Evolutionary conservation across 176 grass and related monocot species (phyloP).

Genomic region (Aegilops speltoides): DNA sequence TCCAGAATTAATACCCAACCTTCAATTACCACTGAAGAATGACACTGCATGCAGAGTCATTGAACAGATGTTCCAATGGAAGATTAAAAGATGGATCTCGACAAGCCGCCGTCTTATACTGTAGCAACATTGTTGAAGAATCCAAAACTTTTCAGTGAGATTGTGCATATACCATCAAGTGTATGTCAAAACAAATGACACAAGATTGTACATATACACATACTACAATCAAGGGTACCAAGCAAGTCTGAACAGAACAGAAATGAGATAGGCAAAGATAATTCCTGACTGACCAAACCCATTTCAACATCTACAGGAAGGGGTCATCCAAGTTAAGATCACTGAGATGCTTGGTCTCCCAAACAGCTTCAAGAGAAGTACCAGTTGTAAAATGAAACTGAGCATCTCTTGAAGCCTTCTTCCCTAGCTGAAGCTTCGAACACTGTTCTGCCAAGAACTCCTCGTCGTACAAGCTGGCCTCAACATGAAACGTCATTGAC

Average conservation of each 20-base stretch:
- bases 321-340: background rate
- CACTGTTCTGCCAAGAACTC: background rate
- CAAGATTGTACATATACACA: too few relatives aligned
- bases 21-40: too few relatives aligned
- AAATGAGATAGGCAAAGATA: background rate
- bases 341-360: background rate
- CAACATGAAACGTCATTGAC: background rate
- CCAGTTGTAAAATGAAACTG: background rate
- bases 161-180: too few relatives aligned
- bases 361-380: background rate
- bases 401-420: background rate
- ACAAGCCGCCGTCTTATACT: too few relatives aligned
- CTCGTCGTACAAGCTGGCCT: background rate
- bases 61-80: too few relatives aligned
- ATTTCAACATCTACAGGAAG: background rate
- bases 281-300: background rate
- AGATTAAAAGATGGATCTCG: too few relatives aligned
- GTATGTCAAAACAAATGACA: too few relatives aligned
- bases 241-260: background rate
- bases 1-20: too few relatives aligned
- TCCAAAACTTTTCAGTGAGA: too few relatives aligned
- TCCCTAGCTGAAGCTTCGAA: background rate
- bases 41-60: too few relatives aligned
- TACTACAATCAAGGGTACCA: background rate
- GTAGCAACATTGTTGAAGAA: too few relatives aligned